Percentiles rank a stretch among this genome's conserved stretches.
Evolutionary conservation across 2,329 filamentous ascomycete genomes (phyloP).

Genomic region (Hawksworthiomyces lignivorus): DNA sequence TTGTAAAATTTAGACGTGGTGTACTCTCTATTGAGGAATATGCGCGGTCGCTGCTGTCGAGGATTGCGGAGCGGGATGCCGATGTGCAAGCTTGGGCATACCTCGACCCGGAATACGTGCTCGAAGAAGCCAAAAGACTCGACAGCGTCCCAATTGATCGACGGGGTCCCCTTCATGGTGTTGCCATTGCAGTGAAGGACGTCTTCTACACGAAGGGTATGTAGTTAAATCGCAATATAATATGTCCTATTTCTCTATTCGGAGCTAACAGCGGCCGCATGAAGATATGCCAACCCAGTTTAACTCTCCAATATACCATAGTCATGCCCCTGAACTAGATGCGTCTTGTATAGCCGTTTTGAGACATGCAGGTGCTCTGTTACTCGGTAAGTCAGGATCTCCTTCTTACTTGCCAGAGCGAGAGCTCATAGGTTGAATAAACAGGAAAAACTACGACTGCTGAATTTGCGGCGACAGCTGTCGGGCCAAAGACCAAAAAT

Average conservation of each 20-base stretch:
- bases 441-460: slow-evolving; percentile 55
- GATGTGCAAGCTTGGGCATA: slow-evolving; percentile 44
- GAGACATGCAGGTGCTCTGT: slow-evolving; percentile 46
- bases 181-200: slow-evolving; percentile 54
- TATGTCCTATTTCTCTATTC: too few species aligned
- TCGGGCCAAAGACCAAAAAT: slow-evolving; percentile 49
- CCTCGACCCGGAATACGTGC: slow-evolving; percentile 36
- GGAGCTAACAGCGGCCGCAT: neutral
- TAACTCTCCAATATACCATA: slow-evolving; percentile 47
- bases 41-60: slow-evolving; percentile 36
- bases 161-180: slow-evolving; percentile 48
- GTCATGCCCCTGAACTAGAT: slow-evolving; percentile 38
- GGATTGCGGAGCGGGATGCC: slow-evolving; percentile 35
- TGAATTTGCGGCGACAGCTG: slow-evolving; percentile 52
- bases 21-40: slow-evolving; percentile 42
- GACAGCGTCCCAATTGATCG: slow-evolving; percentile 39
- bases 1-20: slow-evolving; percentile 29
- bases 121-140: slow-evolving; percentile 40
- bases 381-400: slow-evolving; percentile 41
- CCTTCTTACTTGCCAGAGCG: too few species aligned
- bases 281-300: slow-evolving; percentile 50
- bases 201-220: slow-evolving; percentile 48
- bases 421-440: too few species aligned
- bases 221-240: too few species aligned
- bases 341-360: slow-evolving; percentile 44